Evolutionary conservation across 495 filamentous ascomycete genomes (phyloP).

Genomic region (Opeltia flavorubescens): DNA sequence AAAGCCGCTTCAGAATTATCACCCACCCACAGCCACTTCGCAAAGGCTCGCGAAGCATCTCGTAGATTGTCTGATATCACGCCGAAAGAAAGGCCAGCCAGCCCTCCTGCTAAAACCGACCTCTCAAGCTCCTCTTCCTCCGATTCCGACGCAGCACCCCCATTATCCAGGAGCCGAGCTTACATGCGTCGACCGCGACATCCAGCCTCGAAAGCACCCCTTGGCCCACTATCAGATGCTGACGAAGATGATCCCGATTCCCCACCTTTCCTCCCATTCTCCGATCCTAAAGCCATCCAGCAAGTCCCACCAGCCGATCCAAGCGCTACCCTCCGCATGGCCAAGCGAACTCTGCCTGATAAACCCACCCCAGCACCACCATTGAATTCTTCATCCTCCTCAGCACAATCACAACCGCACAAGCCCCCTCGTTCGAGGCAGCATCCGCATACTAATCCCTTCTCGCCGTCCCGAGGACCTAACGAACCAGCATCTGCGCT

Average conservation of each 20-base stretch:
- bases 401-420: slow-evolving; percentile 12
- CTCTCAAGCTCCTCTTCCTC: slow-evolving; percentile 30
- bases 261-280: slow-evolving; percentile 64
- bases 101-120: slow-evolving; percentile 21
- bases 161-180: slow-evolving; percentile 20
- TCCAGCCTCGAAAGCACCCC: slow-evolving; percentile 17
- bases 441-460: slow-evolving; percentile 26
- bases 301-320: slow-evolving; percentile 29
- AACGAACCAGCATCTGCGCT: slow-evolving; percentile 27
- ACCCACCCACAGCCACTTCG: slow-evolving; percentile 2
- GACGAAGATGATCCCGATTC: slow-evolving; percentile 45
- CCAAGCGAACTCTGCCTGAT: slow-evolving; percentile 8
- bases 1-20: slow-evolving; percentile 3
- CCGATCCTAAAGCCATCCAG: slow-evolving; percentile 14
- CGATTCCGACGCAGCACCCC: slow-evolving; percentile 23
- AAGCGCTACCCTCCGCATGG: slow-evolving; percentile 41
- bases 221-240: slow-evolving; percentile 30
- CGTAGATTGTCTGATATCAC: slow-evolving; percentile 6
- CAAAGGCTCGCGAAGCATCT: slow-evolving; percentile 7
- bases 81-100: slow-evolving; percentile 3
- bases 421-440: slow-evolving; percentile 13
- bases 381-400: slow-evolving; percentile 18
- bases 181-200: slow-evolving; percentile 47
- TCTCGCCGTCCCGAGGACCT: background rate
- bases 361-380: slow-evolving; percentile 1